Conservation (phyloP, 768 basidiomycete genomes). For the Termitomyces sp. region DNA sequence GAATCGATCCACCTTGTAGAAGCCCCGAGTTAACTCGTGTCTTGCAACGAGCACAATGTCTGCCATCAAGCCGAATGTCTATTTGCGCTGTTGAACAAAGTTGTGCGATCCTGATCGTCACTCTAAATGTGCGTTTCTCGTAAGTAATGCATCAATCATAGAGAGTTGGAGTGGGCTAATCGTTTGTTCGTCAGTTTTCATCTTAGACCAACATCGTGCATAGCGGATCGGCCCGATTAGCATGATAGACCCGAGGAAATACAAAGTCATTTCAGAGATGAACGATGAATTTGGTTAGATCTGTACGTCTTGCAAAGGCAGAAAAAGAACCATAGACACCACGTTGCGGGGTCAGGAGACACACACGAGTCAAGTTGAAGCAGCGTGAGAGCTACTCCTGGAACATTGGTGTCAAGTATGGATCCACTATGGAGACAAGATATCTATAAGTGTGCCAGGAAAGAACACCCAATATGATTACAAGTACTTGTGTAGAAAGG, state of each 20-base stretch:
- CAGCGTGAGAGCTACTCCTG: not conserved
- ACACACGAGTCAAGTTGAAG: not conserved
- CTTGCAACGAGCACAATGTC: too few species aligned
- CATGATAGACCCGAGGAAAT: not conserved
- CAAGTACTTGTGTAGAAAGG: not conserved
- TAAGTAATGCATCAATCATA: not conserved
- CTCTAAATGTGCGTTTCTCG: not conserved
- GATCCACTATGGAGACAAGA: not conserved
- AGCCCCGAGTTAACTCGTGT: not conserved
- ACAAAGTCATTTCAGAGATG: not conserved
- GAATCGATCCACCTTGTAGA: not conserved
- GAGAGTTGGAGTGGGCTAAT: not conserved
- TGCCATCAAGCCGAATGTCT: not conserved
- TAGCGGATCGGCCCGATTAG: not conserved
- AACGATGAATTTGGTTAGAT: not conserved
- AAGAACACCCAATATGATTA: not conserved
- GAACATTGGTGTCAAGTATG: not conserved
- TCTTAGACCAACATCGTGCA: not conserved
- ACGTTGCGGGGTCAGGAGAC: not conserved
- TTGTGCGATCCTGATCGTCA: not conserved
- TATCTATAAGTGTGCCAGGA: not conserved
- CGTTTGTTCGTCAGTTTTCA: not conserved
- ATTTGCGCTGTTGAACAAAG: not conserved
- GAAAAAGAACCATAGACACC: not conserved
- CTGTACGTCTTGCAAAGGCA: not conserved